A percentile compares a stretch with the other conserved stretches of the same genome.
Conservation (phyloP, 345 rosid species). For the Erodium maritimum region DNA sequence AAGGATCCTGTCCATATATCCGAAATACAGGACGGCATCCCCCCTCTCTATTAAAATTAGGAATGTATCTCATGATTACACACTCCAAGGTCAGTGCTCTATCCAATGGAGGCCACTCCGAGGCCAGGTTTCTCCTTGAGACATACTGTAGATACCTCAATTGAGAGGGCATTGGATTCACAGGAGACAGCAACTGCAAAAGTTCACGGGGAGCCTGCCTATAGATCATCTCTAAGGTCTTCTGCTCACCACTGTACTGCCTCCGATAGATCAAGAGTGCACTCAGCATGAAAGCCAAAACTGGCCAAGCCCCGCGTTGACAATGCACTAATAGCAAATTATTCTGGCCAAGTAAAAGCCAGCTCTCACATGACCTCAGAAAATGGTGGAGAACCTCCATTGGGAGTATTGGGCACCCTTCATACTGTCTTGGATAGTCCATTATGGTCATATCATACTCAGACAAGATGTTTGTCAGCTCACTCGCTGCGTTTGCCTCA, state of each 20-base stretch:
- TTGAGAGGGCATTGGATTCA: conserved; percentile 86
- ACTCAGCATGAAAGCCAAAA: conserved; percentile 76
- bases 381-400: conserved; percentile 91
- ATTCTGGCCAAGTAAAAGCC: conserved; percentile 77
- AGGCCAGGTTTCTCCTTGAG: conserved; percentile 73
- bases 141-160: conserved; percentile 77
- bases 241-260: conserved; percentile 73
- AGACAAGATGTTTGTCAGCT: conserved; percentile 45
- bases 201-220: conserved; percentile 88
- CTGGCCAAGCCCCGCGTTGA: conserved; percentile 81
- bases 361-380: conserved; percentile 83
- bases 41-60: conserved; percentile 55
- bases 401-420: conserved; percentile 74
- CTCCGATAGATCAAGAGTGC: conserved; percentile 72
- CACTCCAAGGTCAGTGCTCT: conserved; percentile 89
- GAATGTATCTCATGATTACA: conserved; percentile 62
- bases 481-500: conserved; percentile 48
- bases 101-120: conserved; percentile 88
- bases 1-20: conserved; percentile 80
- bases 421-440: conserved; percentile 95
- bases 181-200: conserved; percentile 57
- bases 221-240: conserved; percentile 86
- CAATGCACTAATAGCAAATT: conserved; percentile 84
- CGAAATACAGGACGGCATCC: conserved; percentile 83
- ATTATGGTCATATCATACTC: conserved; percentile 73